A percentile compares a stretch with the other conserved stretches of the same genome.
These are phyloP conservation scores for Periglandula ipomoeae DNA, from an alignment of 2,329 filamentous ascomycete genomes.

Conservation along the genomic window DNA sequence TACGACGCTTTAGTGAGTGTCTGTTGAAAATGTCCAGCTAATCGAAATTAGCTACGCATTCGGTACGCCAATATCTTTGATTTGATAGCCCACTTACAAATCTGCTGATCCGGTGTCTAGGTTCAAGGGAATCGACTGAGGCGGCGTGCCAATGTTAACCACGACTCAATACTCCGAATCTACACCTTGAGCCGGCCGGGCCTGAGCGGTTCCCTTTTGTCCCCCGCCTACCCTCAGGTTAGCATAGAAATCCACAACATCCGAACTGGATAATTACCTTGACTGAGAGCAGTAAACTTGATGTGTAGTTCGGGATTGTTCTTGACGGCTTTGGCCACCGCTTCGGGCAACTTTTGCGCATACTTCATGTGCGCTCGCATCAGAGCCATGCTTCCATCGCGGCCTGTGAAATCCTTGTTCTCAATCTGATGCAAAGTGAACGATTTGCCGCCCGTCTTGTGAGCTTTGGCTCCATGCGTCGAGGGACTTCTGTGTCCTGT, in stretches of 20 bases:
- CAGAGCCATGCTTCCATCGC: slow-evolving; percentile 21
- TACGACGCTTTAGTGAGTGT: slow-evolving; percentile 38
- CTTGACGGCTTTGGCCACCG: slow-evolving; percentile 16
- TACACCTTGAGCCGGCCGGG: slow-evolving; percentile 22
- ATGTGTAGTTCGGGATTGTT: slow-evolving; percentile 14
- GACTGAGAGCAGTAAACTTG: slow-evolving; percentile 13
- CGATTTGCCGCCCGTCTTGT: neutral
- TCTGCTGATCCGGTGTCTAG: slow-evolving; percentile 57
- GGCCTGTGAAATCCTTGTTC: slow-evolving; percentile 25
- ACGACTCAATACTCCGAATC: slow-evolving; percentile 53
- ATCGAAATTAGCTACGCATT: neutral
- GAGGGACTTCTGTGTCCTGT: neutral
- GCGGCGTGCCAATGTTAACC: slow-evolving; percentile 49
- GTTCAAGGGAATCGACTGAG: slow-evolving; percentile 53
- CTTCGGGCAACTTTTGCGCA: slow-evolving; percentile 19
- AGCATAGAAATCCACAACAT: neutral
- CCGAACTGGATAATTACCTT: slow-evolving; percentile 5
- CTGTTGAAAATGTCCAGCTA: slow-evolving; percentile 61
- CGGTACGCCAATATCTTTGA: neutral
- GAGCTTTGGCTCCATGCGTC: neutral
- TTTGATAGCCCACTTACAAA: slow-evolving; percentile 22
- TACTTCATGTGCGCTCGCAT: slow-evolving; percentile 29
- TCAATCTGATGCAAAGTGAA: slow-evolving; percentile 23
- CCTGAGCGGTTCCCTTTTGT: slow-evolving; percentile 16
- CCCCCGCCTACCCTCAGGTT: slow-evolving; percentile 4